Percentiles rank a stretch among this genome's conserved stretches.
phyloP scores from a whole-genome alignment of 176 grass and related monocot species.

The Puccinellia tenuiflora region DNA sequence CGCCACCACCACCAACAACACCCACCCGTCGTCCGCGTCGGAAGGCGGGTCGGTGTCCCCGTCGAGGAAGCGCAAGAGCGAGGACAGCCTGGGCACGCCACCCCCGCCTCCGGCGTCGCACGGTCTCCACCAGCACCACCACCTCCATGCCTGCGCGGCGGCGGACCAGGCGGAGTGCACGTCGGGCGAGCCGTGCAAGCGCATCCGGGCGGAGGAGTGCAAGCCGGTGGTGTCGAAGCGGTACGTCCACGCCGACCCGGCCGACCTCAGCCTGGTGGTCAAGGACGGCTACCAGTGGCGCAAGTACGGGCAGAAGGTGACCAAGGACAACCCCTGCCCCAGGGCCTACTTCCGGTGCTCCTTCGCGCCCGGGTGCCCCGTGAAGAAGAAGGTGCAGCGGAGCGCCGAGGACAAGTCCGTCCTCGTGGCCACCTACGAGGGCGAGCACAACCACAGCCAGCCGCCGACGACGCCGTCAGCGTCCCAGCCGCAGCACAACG shows the following conservation, averaged over 20 bases:
- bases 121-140: not conserved
- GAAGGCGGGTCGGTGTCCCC: constrained; percentile 69
- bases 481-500: not conserved
- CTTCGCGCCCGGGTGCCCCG: constrained; percentile 63
- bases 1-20: not conserved
- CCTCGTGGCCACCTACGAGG: constrained; percentile 87
- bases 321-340: constrained; percentile 87
- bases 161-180: constrained; percentile 48
- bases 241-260: constrained; percentile 56
- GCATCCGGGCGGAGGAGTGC: constrained; percentile 35
- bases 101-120: not conserved
- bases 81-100: constrained; percentile 39
- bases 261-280: constrained; percentile 68
- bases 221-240: constrained; percentile 53
- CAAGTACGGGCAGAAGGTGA: constrained; percentile 97
- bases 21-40: constrained; percentile 36
- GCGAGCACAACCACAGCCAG: constrained; percentile 79
- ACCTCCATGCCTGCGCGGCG: too few relatives aligned
- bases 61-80: constrained; percentile 69
- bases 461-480: constrained; percentile 6
- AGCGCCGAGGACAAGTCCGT: constrained; percentile 64
- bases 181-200: constrained; percentile 57
- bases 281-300: constrained; percentile 93
- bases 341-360: constrained; percentile 90
- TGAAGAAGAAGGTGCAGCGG: constrained; percentile 93